These are phyloP conservation scores for Abrus precatorius DNA, from an alignment of 306 rosid species.

Conservation along the genomic window DNA sequence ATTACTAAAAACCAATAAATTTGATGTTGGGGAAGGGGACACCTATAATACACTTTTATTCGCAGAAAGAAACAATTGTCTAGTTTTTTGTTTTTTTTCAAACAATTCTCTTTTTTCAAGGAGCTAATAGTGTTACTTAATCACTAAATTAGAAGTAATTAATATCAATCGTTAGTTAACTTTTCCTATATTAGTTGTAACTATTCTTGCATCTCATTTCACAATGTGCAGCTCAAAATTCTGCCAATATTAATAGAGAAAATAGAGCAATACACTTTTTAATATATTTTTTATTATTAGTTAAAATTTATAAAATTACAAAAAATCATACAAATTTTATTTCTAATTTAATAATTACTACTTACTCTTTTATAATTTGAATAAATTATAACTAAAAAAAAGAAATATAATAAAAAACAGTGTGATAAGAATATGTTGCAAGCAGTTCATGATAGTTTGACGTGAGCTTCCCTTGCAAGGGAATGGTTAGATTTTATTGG, in stretches of 20 bases:
- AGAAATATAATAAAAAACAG: too few relatives aligned
- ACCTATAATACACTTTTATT: neutral
- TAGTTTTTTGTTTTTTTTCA: too few relatives aligned
- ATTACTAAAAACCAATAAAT: neutral
- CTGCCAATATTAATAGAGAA: neutral
- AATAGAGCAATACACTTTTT: too few relatives aligned
- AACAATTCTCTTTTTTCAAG: neutral
- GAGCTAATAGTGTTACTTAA: neutral
- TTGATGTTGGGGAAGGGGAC: neutral
- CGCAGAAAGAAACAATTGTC: neutral
- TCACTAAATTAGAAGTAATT: neutral
- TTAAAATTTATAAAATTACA: too few relatives aligned
- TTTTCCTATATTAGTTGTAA: neutral
- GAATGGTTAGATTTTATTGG: constrained; percentile 7
- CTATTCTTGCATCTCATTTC: neutral
- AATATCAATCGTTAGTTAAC: neutral
- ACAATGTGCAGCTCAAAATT: neutral
- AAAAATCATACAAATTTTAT: too few relatives aligned
- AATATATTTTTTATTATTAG: too few relatives aligned
- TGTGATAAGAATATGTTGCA: too few relatives aligned
- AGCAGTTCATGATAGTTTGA: too few relatives aligned
- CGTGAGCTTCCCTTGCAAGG: neutral
- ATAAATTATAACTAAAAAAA: too few relatives aligned
- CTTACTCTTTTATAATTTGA: too few relatives aligned
- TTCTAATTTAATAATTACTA: too few relatives aligned